phyloP scores from a whole-genome alignment of 345 rosid species.

The Lepidium sativum region DNA sequence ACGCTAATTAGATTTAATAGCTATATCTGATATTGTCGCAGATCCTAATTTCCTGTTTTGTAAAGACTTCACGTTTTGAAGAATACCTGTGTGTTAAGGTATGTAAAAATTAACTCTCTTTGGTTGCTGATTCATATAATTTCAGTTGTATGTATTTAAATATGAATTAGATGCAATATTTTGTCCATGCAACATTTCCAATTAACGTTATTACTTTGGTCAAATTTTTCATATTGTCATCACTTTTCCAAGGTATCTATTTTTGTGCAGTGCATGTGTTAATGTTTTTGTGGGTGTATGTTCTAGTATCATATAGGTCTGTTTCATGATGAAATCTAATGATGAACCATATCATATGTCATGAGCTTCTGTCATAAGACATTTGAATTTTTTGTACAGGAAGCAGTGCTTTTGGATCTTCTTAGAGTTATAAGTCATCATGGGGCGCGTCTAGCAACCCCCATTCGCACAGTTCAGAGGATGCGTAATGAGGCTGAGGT shows the following conservation, averaged over 20 bases:
- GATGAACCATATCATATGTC: background rate
- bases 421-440: conserved; percentile 85
- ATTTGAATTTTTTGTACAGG: conserved; percentile 46
- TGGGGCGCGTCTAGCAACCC: conserved; percentile 84
- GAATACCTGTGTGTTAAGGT: conserved; percentile 90
- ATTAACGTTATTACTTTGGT: background rate
- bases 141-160: background rate
- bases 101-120: background rate
- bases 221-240: background rate
- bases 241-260: background rate
- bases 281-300: background rate
- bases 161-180: background rate
- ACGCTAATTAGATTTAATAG: background rate
- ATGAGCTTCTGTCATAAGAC: background rate
- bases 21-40: conserved; percentile 30
- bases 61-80: conserved; percentile 78
- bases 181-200: background rate
- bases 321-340: background rate
- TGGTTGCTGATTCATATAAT: background rate
- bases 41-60: conserved; percentile 88
- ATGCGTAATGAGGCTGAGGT: conserved; percentile 59
- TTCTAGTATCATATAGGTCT: background rate
- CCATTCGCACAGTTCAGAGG: conserved; percentile 83
- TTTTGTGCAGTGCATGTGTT: background rate
- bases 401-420: conserved; percentile 84